Percentiles rank a stretch among this genome's conserved stretches.
phyloP scores from a whole-genome alignment of 2,329 filamentous ascomycete species.

The Graphilbum ipis-grandicollis region DNA sequence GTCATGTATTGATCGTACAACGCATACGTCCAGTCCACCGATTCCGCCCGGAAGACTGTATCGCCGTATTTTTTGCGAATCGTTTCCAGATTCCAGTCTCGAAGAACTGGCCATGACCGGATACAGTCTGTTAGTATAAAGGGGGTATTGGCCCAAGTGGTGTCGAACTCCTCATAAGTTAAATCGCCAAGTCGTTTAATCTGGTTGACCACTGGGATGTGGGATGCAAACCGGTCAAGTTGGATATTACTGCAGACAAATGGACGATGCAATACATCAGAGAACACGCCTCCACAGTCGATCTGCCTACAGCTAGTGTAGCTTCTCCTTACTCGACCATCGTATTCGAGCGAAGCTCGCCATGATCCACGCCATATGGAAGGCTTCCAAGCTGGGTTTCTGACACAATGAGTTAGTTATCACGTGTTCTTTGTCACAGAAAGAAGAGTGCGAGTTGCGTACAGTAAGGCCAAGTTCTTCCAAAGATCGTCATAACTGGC shows the following conservation, averaged over 20 bases:
- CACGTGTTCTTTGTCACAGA: too few species aligned
- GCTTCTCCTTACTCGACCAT: too few species aligned
- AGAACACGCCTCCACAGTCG: conserved; percentile 66
- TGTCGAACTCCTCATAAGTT: conserved; percentile 54
- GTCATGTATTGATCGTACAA: conserved; percentile 72
- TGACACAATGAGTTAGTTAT: not conserved
- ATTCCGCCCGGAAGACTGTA: conserved; percentile 70
- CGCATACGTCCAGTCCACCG: conserved; percentile 78
- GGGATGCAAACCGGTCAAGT: conserved; percentile 45
- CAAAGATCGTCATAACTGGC: conserved; percentile 73
- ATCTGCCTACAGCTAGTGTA: conserved; percentile 21
- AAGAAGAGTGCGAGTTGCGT: conserved; percentile 38
- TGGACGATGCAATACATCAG: conserved; percentile 75
- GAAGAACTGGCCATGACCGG: conserved; percentile 62
- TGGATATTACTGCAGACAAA: conserved; percentile 73
- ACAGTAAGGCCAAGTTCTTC: conserved; percentile 74
- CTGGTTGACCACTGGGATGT: conserved; percentile 56
- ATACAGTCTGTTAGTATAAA: conserved; percentile 79
- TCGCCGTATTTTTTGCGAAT: conserved; percentile 48
- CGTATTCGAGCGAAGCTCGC: conserved; percentile 64
- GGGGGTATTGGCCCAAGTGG: conserved; percentile 59
- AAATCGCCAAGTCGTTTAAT: conserved; percentile 56
- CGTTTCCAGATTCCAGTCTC: conserved; percentile 53
- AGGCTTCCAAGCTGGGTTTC: conserved; percentile 12
- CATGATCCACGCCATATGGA: conserved; percentile 69